Evolutionary conservation across 208 protist genomes (phyloP), one percentile per base, ranked within the genome.

Genomic region (Crithidia expoeki): DNA sequence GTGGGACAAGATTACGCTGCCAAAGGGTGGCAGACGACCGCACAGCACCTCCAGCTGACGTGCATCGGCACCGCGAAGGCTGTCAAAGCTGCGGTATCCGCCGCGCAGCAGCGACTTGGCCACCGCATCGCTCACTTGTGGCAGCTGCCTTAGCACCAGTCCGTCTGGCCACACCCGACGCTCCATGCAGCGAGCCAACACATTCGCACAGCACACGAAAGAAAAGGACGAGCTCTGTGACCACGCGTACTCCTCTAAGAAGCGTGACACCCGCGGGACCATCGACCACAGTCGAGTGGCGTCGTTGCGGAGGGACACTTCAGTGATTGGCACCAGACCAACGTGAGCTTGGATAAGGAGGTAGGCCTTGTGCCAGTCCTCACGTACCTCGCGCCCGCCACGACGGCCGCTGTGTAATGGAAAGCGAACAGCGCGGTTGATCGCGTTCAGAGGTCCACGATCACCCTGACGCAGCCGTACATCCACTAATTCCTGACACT

Each of bases 311-410:
- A 97, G 71, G 1, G 86, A 91, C 28, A 93, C 76, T 61, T 94
- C 91, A 1, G 61, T 78, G 44, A 95, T 58, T 16, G 77, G 25
- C 19, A 88, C 53, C 12, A 90, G 80, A 14, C 67, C 74, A 7
- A 95, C 52, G n/a, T 90, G 83, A 0, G 74, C 80, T 67, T 97
- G 89, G 51, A 95, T 79, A 12, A 97, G 79, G 11, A 97, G 72
- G 69, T 89, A 95, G 11, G 81, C 71, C 79, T 97, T 97, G 49
- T 97, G 93, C 93, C 93, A 97, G 47, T 94, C 79, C 67, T 97
- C 90, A 1, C 86, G 80, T 27, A 97, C 90, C 58, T 93, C 88
- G 16, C 89, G 74, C 27, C 88, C 85, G 12, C 88, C 86, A n/a
- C 66, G 53, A 19, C 85, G 79, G 5, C 89, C 88, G 58, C 70